These are phyloP conservation scores for Bathelium albidoporum DNA, from an alignment of 495 filamentous ascomycete genomes.

Conservation along the genomic window DNA sequence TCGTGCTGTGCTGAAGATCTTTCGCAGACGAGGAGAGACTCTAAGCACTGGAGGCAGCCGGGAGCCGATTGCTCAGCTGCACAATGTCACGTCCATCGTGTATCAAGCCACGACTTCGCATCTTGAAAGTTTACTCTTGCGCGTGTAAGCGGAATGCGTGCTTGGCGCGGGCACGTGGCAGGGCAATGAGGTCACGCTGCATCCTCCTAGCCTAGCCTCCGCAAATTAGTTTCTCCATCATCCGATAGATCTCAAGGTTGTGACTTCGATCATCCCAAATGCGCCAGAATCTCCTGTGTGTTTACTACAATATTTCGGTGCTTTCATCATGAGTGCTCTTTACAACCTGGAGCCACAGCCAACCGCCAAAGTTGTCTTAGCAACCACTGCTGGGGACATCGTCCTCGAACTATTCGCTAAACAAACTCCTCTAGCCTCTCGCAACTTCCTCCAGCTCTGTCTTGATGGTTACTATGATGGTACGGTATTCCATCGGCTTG, in stretches of 20 bases:
- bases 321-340: slow-evolving; percentile 60
- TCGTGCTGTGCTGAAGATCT: too few relatives aligned
- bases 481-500: slow-evolving; percentile 87
- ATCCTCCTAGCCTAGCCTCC: neutral
- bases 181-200: neutral
- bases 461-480: slow-evolving; percentile 88
- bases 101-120: neutral
- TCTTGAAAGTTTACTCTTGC: neutral
- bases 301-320: neutral
- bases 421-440: slow-evolving; percentile 79
- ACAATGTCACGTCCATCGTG: neutral
- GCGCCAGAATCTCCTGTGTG: neutral
- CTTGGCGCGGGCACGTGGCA: too few relatives aligned
- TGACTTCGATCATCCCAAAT: neutral
- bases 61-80: neutral
- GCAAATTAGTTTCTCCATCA: neutral
- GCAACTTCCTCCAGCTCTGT: slow-evolving; percentile 93
- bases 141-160: neutral
- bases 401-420: slow-evolving; percentile 86
- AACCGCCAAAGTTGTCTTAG: slow-evolving; percentile 79
- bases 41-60: neutral
- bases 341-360: slow-evolving; percentile 93
- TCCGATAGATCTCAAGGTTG: neutral
- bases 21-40: neutral
- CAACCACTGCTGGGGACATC: slow-evolving; percentile 82